Conservation (phyloP, 129 eudicot species). For the Escallonia rubra region DNA sequence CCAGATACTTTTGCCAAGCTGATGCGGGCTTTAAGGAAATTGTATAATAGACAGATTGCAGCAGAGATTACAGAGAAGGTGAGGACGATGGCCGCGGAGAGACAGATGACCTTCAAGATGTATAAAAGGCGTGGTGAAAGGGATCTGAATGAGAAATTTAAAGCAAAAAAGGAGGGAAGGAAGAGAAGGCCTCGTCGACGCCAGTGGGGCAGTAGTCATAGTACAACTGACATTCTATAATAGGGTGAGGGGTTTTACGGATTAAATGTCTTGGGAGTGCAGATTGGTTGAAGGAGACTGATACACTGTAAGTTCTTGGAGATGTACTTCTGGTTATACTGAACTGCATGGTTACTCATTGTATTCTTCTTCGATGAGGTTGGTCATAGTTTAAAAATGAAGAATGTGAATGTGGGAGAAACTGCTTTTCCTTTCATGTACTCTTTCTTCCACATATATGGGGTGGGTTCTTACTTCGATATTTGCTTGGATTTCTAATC, state of each 20-base stretch:
- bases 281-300: neutral
- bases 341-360: neutral
- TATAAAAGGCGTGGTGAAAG: constrained; percentile 78
- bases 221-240: constrained; percentile 34
- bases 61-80: constrained; percentile 79
- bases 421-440: no score
- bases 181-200: constrained; percentile 63
- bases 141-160: constrained; percentile 61
- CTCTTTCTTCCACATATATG: neutral
- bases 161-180: constrained; percentile 58
- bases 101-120: constrained; percentile 70
- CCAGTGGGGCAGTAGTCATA: constrained; percentile 44
- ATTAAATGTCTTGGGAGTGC: neutral
- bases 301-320: neutral
- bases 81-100: constrained; percentile 69
- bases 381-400: no score
- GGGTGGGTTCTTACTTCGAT: neutral
- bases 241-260: neutral
- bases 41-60: constrained; percentile 67
- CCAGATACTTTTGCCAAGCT: constrained; percentile 79
- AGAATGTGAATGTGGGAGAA: no score
- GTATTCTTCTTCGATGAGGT: no score
- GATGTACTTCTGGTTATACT: neutral
- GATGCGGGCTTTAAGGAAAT: constrained; percentile 57
- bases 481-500: no score